Evolutionary conservation across 306 rosid species (phyloP).

Genomic region (Biancaea sappan): DNA sequence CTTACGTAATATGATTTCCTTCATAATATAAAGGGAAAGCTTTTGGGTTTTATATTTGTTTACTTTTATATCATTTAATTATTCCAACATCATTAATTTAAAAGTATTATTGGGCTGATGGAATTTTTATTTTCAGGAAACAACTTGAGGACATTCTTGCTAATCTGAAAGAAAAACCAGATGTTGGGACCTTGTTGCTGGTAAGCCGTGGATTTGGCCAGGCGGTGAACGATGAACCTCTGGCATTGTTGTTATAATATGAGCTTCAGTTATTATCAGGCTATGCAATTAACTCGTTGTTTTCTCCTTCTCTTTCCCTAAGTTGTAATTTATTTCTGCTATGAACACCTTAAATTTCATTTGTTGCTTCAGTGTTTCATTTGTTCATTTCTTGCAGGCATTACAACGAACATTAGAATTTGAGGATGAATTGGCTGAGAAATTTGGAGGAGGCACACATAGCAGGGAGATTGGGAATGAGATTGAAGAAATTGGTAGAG

Average conservation of each 20-base stretch:
- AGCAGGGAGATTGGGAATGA: constrained; percentile 78
- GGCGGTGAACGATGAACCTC: constrained; percentile 14
- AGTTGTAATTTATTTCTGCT: constrained; percentile 17
- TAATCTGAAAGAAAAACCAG: constrained; percentile 88
- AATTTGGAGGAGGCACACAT: constrained; percentile 91
- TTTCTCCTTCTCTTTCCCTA: not conserved
- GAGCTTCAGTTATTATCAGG: constrained; percentile 8
- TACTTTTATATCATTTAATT: constrained; percentile 13
- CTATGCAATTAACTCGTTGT: constrained; percentile 15
- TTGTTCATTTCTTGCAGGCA: constrained; percentile 62
- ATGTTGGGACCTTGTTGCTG: constrained; percentile 85
- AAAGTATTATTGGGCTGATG: constrained; percentile 32
- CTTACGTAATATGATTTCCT: not conserved
- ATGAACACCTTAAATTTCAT: constrained; percentile 19
- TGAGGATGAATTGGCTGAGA: constrained; percentile 98
- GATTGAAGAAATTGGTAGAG: constrained; percentile 85
- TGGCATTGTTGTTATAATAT: constrained; percentile 21
- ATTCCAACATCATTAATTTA: constrained; percentile 12
- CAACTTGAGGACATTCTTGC: constrained; percentile 93
- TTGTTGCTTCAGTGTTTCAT: constrained; percentile 36
- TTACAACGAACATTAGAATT: constrained; percentile 94
- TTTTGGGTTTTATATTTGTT: constrained; percentile 18
- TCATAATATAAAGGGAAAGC: not conserved
- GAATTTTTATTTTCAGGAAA: constrained; percentile 68
- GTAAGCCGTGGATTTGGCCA: constrained; percentile 49